Base-by-base conservation (phyloP, 805 yeast genomes). In the Sungouiozyma ichnusensis region DNA sequence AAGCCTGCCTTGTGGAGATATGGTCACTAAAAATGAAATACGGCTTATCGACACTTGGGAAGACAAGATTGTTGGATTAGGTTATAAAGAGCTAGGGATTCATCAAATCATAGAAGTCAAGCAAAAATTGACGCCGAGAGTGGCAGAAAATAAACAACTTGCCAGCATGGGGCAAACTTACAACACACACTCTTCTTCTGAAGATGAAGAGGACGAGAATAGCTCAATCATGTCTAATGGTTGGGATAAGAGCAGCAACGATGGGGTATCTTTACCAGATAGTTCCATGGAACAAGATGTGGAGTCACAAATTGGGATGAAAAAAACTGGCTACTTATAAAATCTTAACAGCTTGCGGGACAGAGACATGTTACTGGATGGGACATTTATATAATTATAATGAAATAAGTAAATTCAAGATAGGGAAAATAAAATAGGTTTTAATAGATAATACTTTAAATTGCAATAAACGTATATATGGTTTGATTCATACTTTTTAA, bases 61-160 rank as follows among this genome's bases (percentile, higher is more conserved):
- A 2, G 43, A 36, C 16, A 36, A 41, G 29, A 27, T 50, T 3
- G 24, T 50, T n/a, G 44, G 50, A 3, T 16, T 48, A 3, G 53
- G 52, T 16, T 47, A 49, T 1, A 40, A 45, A 41, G 63, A 59
- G 40, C 39, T 59, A 3, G 55, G 63, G 16, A 19, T 50, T 15
- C 61, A 57, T 40, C 43, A 49, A 16, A 46, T 58, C 15, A 37
- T 50, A 24, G 49, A 55, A 15, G 51, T 55, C 2, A 41, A n/a
- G 36, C 20, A 31, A 20, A 20, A 20, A 19, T 38, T 16, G 18
- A 38, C 20, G 24, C 27, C 7, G 35, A 29, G 32, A 20, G 16
- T 20, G 5, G n/a, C 32, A 14, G 15, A 20, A 11, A 17, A 11
- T 8, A 14, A 6, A 18, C 38, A 31, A 37, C 9, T 8, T 20